Evolutionary conservation across 371 early-diverging fungal species (phyloP).

Genomic region (Fennellomyces sp.): DNA sequence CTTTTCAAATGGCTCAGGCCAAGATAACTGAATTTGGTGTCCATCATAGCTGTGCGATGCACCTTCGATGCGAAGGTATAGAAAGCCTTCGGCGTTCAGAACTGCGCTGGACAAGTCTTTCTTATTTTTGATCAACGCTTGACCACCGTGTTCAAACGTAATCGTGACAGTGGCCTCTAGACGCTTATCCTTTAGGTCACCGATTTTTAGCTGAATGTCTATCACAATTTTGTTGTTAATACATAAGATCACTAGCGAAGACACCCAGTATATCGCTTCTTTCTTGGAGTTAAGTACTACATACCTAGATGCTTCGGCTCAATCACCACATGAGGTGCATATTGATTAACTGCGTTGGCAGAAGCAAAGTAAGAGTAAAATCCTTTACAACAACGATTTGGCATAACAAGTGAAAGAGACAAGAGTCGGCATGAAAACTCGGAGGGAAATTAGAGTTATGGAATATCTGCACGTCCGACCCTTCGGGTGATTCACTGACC

Average conservation of each 20-base stretch:
- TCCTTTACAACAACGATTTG: conserved; percentile 9
- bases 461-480: too few relatives aligned
- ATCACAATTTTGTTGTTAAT: neutral
- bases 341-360: conserved; percentile 29
- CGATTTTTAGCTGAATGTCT: conserved; percentile 39
- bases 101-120: conserved; percentile 15
- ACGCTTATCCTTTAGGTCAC: conserved; percentile 23
- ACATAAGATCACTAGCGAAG: neutral
- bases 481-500: too few relatives aligned
- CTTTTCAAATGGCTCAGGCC: conserved; percentile 40
- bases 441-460: too few relatives aligned
- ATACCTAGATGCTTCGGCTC: conserved; percentile 45
- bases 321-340: conserved; percentile 46
- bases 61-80: conserved; percentile 29
- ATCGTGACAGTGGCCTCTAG: conserved; percentile 22
- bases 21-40: conserved; percentile 32
- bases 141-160: conserved; percentile 32
- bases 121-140: conserved; percentile 8
- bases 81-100: conserved; percentile 44
- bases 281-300: neutral
- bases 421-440: neutral
- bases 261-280: neutral
- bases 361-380: conserved; percentile 19
- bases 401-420: conserved; percentile 6
- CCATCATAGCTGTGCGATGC: conserved; percentile 44